Evolutionary conservation across 306 rosid species (phyloP), one percentile per base, ranked within the genome.

Genomic region (Parietaria judaica): DNA sequence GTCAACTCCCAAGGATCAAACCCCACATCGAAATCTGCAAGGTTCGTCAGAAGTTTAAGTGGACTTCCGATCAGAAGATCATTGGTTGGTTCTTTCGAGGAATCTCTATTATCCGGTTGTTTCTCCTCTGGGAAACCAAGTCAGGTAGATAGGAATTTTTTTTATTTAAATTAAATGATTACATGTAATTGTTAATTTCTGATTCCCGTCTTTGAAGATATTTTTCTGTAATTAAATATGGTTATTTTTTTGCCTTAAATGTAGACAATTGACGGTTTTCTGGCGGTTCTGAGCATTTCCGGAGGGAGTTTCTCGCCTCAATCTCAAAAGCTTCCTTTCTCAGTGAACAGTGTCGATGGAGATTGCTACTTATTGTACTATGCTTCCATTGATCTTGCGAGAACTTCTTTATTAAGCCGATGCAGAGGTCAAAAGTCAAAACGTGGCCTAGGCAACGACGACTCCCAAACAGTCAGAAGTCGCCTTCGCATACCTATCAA

Each of bases 71-170:
- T 86, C 11, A 75, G 95, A 73, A 88, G 99, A 78, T 94, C 99
- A 12, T 83, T 94, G 68, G 95, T 94, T 75, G 99, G 99, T 71
- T 94, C 99, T 6, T 94, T 94, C 64, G 99, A 88, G 79, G 99
- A 94, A 76, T 94, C 99, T 71, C 86, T 94, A 65, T 76, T 94
- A 65, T 94, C 99, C 58, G 99, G 99, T 46, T 86, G 95, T 59
- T 84, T 94, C 72, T 73, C 78, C 56, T 81, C 84, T n/a, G 90
- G 88, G 51, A 86, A 79, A 61, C 63, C 23, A 13, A 70, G 81
- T 48, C 86, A 94, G 99, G 99, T 92, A 75, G 73, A 84, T 66
- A 36, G 47, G 58, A 31, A 43, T 38, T 38, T 37, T 73, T 58
- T 54, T 37, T 56, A 66, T 52, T 63, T 35, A 60, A 54, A 66